Conservation (phyloP, 192 early-diverging fungal species). For the Pilaira anomala region DNA sequence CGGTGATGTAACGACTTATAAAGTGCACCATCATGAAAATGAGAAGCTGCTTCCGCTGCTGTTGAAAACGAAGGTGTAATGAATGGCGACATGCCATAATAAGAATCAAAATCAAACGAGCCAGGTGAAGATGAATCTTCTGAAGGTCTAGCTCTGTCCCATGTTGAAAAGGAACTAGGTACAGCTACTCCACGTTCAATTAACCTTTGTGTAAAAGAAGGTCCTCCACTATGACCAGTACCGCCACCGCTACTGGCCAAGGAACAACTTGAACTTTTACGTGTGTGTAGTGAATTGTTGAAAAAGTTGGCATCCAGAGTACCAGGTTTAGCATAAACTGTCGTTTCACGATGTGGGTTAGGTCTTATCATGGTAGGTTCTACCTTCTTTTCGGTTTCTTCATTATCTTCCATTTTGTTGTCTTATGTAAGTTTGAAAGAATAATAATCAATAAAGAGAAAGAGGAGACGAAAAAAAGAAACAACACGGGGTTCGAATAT, state of each 20-base stretch:
- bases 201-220: constrained; percentile 26
- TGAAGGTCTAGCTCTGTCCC: constrained; percentile 8
- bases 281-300: neutral
- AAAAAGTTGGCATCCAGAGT: neutral
- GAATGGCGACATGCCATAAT: constrained; percentile 33
- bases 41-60: neutral
- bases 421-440: neutral
- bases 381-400: no score
- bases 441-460: neutral
- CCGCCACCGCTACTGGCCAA: neutral
- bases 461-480: no score
- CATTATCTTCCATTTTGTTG: neutral
- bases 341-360: neutral
- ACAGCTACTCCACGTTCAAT: constrained; percentile 33
- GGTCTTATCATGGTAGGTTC: no score
- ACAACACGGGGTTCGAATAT: no score
- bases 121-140: constrained; percentile 10
- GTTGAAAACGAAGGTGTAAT: constrained; percentile 26
- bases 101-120: constrained; percentile 27
- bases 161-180: constrained; percentile 27
- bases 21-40: neutral
- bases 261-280: constrained; percentile 8
- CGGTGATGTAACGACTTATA: constrained; percentile 29
- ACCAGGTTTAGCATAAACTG: neutral
- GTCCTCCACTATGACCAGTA: neutral